Base-by-base conservation (phyloP, 371 early-diverging fungal species). In the Synchytrium microbalum region DNA sequence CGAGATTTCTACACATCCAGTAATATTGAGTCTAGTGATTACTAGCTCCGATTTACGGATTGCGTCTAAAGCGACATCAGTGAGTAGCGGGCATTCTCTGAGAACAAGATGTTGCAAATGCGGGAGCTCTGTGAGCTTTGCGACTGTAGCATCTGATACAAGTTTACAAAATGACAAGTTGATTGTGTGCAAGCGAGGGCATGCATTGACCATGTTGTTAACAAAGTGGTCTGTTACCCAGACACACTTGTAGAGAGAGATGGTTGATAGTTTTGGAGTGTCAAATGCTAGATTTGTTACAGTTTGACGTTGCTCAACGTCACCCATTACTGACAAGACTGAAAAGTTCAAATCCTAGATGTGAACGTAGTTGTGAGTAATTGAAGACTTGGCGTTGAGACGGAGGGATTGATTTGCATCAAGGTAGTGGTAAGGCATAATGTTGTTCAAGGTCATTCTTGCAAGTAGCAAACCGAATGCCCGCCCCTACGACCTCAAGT, bases 241-340 rank as follows among this genome's bases (percentile, higher is more conserved):
- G 51, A 51, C 13, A 51, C 51, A 51, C n/a, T n/a, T 13, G n/a
- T 51, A 51, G 13, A 51, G 51, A n/a, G 13, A 14, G 51, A 51
- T n/a, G n/a, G 51, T 51, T 13, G 13, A n/a, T 13, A 51, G 13
- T 51, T 51, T 51, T 14, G 51, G 51, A n/a, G 14, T 14, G 14
- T n/a, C 13, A n/a, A 51, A n/a, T 14, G n/a, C 14, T 13, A 51
- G 51, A 13, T 51, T n/a, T 13, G 51, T 51, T 13, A 51, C 51
- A 51, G 13, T 13, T 14, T 13, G 14, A n/a, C 51, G 51, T 13
- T 51, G 51, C 13, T 51, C 51, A n/a, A 14, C 13, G 51, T 51
- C 51, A 51, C 51, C 51, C 51, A 51, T 51, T 51, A 51, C 51
- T 51, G 51, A 51, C 51, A 51, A n/a, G 51, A 51, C 51, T n/a